Conservation (phyloP, 805 yeast species). For the Kurtzmaniella cleridarum region DNA sequence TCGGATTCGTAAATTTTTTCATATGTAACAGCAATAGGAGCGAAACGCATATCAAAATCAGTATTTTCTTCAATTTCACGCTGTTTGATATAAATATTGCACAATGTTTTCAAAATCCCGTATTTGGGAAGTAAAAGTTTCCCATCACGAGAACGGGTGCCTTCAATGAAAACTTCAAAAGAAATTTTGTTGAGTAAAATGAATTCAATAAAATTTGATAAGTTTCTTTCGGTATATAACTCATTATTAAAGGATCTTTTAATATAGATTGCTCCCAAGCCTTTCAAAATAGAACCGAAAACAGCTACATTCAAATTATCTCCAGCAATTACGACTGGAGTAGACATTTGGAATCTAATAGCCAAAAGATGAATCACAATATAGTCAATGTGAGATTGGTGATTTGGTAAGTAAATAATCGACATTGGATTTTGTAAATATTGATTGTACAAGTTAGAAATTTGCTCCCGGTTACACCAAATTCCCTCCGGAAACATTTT, state of each 20-base stretch:
- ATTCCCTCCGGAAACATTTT: slow-evolving; percentile 41
- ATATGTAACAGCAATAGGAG: slow-evolving; percentile 55
- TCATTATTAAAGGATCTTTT: slow-evolving; percentile 43
- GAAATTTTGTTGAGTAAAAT: slow-evolving; percentile 43
- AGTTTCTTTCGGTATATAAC: slow-evolving; percentile 42
- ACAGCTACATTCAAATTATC: slow-evolving; percentile 58
- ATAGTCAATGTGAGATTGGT: slow-evolving; percentile 58
- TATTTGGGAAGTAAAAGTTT: slow-evolving; percentile 57
- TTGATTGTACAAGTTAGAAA: slow-evolving; percentile 21
- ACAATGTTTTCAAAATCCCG: slow-evolving; percentile 51
- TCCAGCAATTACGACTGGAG: slow-evolving; percentile 61
- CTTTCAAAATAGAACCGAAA: slow-evolving; percentile 45
- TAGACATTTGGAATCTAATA: slow-evolving; percentile 47
- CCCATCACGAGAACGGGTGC: slow-evolving; percentile 65
- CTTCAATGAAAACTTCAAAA: slow-evolving; percentile 59
- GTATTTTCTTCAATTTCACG: slow-evolving; percentile 9
- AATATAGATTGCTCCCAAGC: slow-evolving; percentile 53
- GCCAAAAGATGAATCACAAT: slow-evolving; percentile 51
- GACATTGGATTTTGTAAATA: slow-evolving; percentile 39
- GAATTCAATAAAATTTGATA: slow-evolving; percentile 43
- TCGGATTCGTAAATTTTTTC: slow-evolving; percentile 55
- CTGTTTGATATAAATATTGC: slow-evolving; percentile 42
- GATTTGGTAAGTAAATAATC: slow-evolving; percentile 51
- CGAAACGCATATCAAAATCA: slow-evolving; percentile 32
- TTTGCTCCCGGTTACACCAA: slow-evolving; percentile 30